Evolutionary conservation across 345 rosid genomes (phyloP), one percentile per base, ranked within the genome.

Genomic region (Gossypium stocksii): DNA sequence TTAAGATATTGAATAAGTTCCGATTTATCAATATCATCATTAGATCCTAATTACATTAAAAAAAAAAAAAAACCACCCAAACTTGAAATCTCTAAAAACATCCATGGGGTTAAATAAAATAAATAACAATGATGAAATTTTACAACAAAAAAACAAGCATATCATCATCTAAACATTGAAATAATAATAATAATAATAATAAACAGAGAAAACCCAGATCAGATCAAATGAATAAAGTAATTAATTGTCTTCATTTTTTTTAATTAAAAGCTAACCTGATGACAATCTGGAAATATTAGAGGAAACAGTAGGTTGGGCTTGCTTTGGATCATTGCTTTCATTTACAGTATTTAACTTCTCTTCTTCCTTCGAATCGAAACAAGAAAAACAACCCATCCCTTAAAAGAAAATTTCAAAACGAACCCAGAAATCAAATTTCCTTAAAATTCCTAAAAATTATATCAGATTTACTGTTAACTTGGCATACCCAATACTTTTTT

Each of bases 381-480:
- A 92, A 54, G 98, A 80, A 84, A 92, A 94, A 80, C 98, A 94
- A 76, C 98, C 97, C 97, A 94, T 94, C 78, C 77, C 70, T 83
- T 38, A 53, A 25, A 78, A 34, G 41, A 34, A 34, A 34, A 34
- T 80, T 70, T 23, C 79, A 71, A 78, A 59, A 41, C 7, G 52
- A 72, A 63, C 27, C 46, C 7, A 45, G 12, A 70, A 65, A 68
- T 34, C 7, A 34, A 51, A 79, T 76, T 56, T 68, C 77, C 46
- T 75, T 11, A 44, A 67, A 74, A 45, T 66, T 74, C 56, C 46
- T 9, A 10, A 10, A 34, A 5, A 34, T 34, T 45, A 11, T 45
- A 45, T 45, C 49, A 45, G 49, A 45, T 45, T 45, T 9, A 22
- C 5, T 4, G 13, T 45, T 11, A 45, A 57, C 27, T 12, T 9